phyloP scores from a whole-genome alignment of 768 basidiomycete genomes.

The Xerocomus spinulosus region DNA sequence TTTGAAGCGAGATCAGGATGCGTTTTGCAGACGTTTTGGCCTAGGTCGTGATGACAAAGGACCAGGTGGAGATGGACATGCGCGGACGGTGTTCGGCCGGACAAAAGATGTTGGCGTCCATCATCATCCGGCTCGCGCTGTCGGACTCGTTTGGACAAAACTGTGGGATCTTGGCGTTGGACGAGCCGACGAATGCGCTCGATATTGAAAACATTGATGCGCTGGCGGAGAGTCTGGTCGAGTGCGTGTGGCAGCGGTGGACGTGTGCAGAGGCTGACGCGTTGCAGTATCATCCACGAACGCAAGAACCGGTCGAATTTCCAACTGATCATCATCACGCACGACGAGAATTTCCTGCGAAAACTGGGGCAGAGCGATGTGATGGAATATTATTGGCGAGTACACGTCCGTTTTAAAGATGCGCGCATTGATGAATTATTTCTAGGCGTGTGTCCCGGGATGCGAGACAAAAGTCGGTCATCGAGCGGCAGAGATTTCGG shows the following conservation, averaged over 20 bases:
- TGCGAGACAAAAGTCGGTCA: constrained; percentile 70
- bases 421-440: neutral
- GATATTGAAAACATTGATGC: constrained; percentile 96
- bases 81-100: constrained; percentile 96
- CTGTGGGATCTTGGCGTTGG: constrained; percentile 94
- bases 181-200: constrained; percentile 97
- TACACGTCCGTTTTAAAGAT: neutral
- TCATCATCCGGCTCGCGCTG: constrained; percentile 94
- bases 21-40: constrained; percentile 13
- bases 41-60: constrained; percentile 98
- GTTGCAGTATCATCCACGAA: constrained; percentile 86
- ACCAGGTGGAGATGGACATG: constrained; percentile 99
- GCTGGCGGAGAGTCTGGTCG: constrained; percentile 84
- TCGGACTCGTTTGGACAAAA: constrained; percentile 98
- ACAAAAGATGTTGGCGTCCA: constrained; percentile 97
- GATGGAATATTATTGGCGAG: constrained; percentile 92
- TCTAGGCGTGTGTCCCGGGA: constrained; percentile 76
- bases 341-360: constrained; percentile 91
- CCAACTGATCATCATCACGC: constrained; percentile 95
- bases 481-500: constrained; percentile 65
- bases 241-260: constrained; percentile 52
- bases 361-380: constrained; percentile 87
- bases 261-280: neutral
- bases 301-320: constrained; percentile 86
- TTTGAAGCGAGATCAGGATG: constrained; percentile 3